Percentiles rank a stretch among this genome's conserved stretches.
These are phyloP conservation scores for Gastrolobium bilobum DNA, from an alignment of 306 rosid genomes.

Conservation along the genomic window DNA sequence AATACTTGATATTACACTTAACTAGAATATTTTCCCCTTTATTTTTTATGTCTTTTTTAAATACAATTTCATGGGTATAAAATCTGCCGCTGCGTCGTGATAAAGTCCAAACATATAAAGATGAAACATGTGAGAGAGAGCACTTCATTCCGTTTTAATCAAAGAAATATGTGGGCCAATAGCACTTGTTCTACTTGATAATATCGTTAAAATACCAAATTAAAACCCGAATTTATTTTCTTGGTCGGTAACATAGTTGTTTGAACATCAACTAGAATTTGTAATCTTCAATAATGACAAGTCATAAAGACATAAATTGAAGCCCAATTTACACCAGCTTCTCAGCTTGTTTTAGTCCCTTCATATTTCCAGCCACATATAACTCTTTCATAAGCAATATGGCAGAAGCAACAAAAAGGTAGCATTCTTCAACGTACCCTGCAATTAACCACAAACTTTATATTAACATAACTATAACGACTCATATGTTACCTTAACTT, in stretches of 20 bases:
- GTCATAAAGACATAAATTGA: neutral
- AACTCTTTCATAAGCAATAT: conserved; percentile 30
- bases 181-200: neutral
- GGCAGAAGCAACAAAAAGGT: conserved; percentile 52
- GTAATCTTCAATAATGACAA: too few species aligned
- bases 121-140: neutral
- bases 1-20: too few species aligned
- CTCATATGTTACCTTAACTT: neutral
- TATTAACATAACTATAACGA: neutral
- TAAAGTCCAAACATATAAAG: neutral
- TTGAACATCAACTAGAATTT: neutral
- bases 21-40: too few species aligned
- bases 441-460: neutral
- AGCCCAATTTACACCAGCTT: neutral
- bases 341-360: neutral
- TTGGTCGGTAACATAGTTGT: neutral
- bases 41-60: too few species aligned
- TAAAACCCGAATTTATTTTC: too few species aligned
- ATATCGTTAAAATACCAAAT: neutral
- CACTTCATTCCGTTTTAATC: neutral
- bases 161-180: neutral
- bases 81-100: neutral
- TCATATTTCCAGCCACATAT: neutral
- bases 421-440: neutral
- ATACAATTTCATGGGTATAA: too few species aligned